Evolutionary conservation across 768 basidiomycete species (phyloP), one percentile per base, ranked within the genome.

Genomic region (Chalciporus chontae): DNA sequence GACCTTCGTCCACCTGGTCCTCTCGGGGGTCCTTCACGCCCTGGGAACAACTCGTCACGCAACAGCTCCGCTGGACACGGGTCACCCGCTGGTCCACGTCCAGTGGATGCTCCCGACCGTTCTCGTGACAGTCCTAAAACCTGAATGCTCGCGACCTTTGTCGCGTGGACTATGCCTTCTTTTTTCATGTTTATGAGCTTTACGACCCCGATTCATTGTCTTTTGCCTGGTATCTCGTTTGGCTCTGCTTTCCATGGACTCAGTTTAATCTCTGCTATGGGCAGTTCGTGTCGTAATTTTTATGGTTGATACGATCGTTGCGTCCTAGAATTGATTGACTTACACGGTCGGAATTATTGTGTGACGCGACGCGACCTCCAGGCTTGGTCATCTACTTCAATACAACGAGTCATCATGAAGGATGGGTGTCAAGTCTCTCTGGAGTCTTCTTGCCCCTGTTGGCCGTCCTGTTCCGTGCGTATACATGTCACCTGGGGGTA

Each of bases 401-500:
- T n/a, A n/a, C 40, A 19, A 10, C 19, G 5, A 43, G 39, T 36
- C 7, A 13, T 38, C 29, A 41, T 42, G 43, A 49, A 40, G 18
- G 7, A 94, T 97, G 95, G 95, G 95, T 81, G 94, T 98, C 45
- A 94, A 97, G 69, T 92, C 91, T 26, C 73, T 99, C 57, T 99
- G 95, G 95, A 87, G 78, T 54, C 82, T 99, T 11, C 73, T 99
- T 49, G 79, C 80, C 11, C 95, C 95, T n/a, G 92, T 95, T 34
- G 94, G 93, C 26, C 80, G 95, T 49, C 95, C 95, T 40, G 87
- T 97, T 58, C 79, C 90, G 94, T 95, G 65, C 61, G 83, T 74
- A 14, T 48, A 41, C 34, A 34, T 31, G 1, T 7, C 26, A 40
- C 40, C 26, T 13, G 34, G 23, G 50, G 13, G 47, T 24, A 29